Evolutionary conservation across 495 filamentous ascomycete species (phyloP), one percentile per base, ranked within the genome.

Genomic region (Apodospora peruviana): DNA sequence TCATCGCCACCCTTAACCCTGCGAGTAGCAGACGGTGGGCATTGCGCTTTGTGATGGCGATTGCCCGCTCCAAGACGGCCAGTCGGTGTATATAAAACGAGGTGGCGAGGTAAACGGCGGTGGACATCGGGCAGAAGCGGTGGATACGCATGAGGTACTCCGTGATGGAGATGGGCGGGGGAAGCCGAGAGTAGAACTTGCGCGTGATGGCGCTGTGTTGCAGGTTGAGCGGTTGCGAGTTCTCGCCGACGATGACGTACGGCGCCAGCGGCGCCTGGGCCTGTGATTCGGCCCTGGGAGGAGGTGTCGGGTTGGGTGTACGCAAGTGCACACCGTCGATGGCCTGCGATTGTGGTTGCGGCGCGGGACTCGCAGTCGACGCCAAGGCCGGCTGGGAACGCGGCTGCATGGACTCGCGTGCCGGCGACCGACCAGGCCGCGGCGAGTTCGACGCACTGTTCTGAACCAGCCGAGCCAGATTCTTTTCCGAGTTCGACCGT

Each of bases 61-160:
- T 80, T 12, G 82, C 74, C 43, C 78, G 77, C 54, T 96, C 89
- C 27, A 82, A 69, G 9, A 90, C 76, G 0, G 82, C 84, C 35
- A 97, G 78, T 42, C 81, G 78, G 57, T 89, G 84, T 44, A 96
- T 90, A 64, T 97, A 97, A n/a, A 85, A 69, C 39, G 88, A 88
- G 2, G 93, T 83, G 2, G 93, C 90, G n/a, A 98, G 82, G 57
- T 93, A 95, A 25, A 96, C 94, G 14, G 83, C 91, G 2, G 93
- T 91, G n/a, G 90, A 94, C 81, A 96, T 86, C 18, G 94, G 91
- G 55, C 93, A 98, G 64, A 83, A 97, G 32, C 74, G 76, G 62
- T 97, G 91, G 41, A 97, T 80, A 38, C 93, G 87, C 52, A 82
- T 67, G 17, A 96, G 75, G 64, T 98, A 98, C 40, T 94, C 86